Conservation (phyloP, 2,329 filamentous ascomycete genomes). For the Cladosporium sp. region DNA sequence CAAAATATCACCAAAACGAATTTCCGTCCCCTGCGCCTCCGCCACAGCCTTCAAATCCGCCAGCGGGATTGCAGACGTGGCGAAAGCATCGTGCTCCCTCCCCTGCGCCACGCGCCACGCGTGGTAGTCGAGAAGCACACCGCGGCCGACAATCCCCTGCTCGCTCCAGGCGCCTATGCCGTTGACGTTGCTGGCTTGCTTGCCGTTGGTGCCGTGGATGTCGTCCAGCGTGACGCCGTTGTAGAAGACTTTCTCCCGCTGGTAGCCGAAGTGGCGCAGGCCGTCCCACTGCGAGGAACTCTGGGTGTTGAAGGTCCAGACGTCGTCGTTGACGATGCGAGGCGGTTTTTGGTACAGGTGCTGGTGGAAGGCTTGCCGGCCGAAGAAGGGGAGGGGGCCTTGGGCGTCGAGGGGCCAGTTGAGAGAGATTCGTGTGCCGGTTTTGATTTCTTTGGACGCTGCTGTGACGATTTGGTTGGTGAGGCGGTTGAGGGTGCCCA, state of each 20-base stretch:
- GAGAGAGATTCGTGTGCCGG: conserved; percentile 54
- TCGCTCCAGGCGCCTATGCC: conserved; percentile 48
- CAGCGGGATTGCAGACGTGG: conserved; percentile 33
- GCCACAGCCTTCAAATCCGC: conserved; percentile 42
- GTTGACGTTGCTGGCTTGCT: conserved; percentile 35
- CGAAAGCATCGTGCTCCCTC: conserved; percentile 33
- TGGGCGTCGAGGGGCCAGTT: conserved; percentile 59
- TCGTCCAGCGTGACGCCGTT: conserved; percentile 37
- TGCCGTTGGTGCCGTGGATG: conserved; percentile 34
- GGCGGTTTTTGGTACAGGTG: conserved; percentile 50
- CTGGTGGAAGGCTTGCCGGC: conserved; percentile 53
- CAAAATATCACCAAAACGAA: conserved; percentile 55
- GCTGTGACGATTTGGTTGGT: conserved; percentile 42
- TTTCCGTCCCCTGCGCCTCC: conserved; percentile 43
- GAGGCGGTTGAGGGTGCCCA: conserved; percentile 59
- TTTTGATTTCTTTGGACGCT: conserved; percentile 48
- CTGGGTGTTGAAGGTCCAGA: conserved; percentile 55
- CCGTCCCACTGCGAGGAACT: conserved; percentile 14
- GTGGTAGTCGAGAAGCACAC: conserved; percentile 52
- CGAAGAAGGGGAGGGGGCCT: conserved; percentile 51
- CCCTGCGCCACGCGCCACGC: conserved; percentile 42
- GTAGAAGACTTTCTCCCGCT: conserved; percentile 33
- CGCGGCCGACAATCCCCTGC: conserved; percentile 53
- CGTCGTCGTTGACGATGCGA: conserved; percentile 56
- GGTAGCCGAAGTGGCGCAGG: conserved; percentile 42